A percentile compares a stretch with the other conserved stretches of the same genome.
phyloP scores from a whole-genome alignment of 805 yeast genomes.

The Metschnikowia continentalis region DNA sequence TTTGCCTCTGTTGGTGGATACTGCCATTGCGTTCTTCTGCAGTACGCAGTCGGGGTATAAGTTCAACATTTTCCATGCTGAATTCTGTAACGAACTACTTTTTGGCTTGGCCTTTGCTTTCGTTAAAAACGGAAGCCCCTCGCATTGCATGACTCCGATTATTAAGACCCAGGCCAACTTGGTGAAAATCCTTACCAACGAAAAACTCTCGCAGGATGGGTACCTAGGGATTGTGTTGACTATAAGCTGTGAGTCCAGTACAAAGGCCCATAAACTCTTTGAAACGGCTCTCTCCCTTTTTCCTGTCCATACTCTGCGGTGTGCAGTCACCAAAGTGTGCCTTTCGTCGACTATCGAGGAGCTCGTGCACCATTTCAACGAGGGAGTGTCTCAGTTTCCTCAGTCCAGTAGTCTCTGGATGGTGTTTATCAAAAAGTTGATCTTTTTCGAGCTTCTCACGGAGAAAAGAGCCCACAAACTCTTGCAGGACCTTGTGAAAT shows the following conservation, averaged over 20 bases:
- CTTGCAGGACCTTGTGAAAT: constrained; percentile 22
- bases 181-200: constrained; percentile 19
- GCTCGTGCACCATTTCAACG: constrained; percentile 32
- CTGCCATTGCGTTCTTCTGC: constrained; percentile 15
- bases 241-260: constrained; percentile 20
- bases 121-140: constrained; percentile 7
- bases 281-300: constrained; percentile 24
- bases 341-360: constrained; percentile 34
- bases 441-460: constrained; percentile 31
- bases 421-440: constrained; percentile 29
- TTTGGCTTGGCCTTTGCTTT: constrained; percentile 22
- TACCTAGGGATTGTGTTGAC: constrained; percentile 37
- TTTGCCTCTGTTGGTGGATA: constrained; percentile 8
- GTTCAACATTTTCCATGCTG: constrained; percentile 14
- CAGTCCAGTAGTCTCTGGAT: constrained; percentile 33
- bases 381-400: constrained; percentile 20
- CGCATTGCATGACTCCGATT: constrained; percentile 9
- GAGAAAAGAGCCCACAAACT: constrained; percentile 25
- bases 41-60: constrained; percentile 20
- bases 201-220: constrained; percentile 25
- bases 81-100: constrained; percentile 18
- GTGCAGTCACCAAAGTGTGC: constrained; percentile 23
- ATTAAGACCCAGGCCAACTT: constrained; percentile 29
- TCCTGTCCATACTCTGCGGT: constrained; percentile 22
- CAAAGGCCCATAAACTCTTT: constrained; percentile 26